These are phyloP conservation scores for Jatropha curcas DNA, from an alignment of 345 rosid species.

Conservation along the genomic window DNA sequence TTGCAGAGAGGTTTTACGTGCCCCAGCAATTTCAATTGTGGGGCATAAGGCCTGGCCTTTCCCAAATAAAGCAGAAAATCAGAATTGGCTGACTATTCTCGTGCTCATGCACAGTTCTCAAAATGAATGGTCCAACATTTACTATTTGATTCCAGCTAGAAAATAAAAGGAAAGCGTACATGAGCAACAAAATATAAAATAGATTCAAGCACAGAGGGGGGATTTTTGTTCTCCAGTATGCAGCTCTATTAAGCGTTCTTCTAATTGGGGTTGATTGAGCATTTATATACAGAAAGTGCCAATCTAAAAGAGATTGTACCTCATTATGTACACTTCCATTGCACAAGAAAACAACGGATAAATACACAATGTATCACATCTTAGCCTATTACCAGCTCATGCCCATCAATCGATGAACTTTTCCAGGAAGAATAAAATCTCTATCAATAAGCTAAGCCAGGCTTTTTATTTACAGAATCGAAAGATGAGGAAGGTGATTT, in stretches of 20 bases:
- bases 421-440: background rate
- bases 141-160: background rate
- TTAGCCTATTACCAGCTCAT: background rate
- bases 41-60: background rate
- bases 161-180: background rate
- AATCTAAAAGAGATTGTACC: no score
- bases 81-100: background rate
- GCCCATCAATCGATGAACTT: background rate
- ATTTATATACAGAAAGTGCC: no score
- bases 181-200: background rate
- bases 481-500: no score
- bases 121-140: constrained; percentile 3
- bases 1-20: background rate
- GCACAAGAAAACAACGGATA: background rate
- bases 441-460: background rate
- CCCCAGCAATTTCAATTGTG: constrained; percentile 1
- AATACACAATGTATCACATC: background rate
- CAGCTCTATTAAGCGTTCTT: no score
- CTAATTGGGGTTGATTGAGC: no score
- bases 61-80: background rate
- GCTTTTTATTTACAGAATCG: background rate
- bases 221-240: no score
- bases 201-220: no score
- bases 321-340: background rate
- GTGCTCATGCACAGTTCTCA: background rate